Evolutionary conservation across 78 protist species (phyloP).

Genomic region (Dictyostelium capitatum): DNA sequence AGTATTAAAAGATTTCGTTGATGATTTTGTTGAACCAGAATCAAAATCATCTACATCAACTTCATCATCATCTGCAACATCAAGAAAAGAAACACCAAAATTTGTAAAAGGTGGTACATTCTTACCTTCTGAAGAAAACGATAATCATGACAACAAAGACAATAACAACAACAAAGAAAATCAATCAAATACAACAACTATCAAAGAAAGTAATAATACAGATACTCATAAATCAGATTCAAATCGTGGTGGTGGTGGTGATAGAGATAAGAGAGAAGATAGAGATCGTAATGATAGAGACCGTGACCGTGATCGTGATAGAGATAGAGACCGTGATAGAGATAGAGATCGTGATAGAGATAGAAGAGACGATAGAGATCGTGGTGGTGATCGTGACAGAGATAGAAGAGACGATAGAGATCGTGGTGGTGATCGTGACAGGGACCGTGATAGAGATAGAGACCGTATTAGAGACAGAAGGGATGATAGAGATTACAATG

Average conservation of each 20-base stretch:
- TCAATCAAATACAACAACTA: background rate
- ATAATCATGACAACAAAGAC: background rate
- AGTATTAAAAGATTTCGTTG: slow-evolving; percentile 22
- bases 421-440: background rate
- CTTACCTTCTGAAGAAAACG: background rate
- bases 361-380: background rate
- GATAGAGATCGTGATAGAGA: slow-evolving; percentile 1
- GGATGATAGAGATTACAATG: background rate
- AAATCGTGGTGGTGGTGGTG: background rate
- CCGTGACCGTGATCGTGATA: background rate
- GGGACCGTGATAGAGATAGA: background rate
- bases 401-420: background rate
- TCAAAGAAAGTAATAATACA: background rate
- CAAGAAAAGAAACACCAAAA: background rate
- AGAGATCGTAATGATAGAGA: slow-evolving; percentile 32
- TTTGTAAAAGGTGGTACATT: slow-evolving; percentile 42
- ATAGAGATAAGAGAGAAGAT: background rate
- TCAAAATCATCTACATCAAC: background rate
- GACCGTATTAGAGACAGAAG: background rate
- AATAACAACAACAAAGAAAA: background rate
- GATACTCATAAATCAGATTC: background rate
- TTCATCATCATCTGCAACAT: background rate
- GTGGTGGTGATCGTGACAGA: background rate
- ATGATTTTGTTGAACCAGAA: background rate
- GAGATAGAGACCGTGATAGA: background rate